phyloP scores from a whole-genome alignment of 2,329 filamentous ascomycete species.

The Corynespora cassiicola region DNA sequence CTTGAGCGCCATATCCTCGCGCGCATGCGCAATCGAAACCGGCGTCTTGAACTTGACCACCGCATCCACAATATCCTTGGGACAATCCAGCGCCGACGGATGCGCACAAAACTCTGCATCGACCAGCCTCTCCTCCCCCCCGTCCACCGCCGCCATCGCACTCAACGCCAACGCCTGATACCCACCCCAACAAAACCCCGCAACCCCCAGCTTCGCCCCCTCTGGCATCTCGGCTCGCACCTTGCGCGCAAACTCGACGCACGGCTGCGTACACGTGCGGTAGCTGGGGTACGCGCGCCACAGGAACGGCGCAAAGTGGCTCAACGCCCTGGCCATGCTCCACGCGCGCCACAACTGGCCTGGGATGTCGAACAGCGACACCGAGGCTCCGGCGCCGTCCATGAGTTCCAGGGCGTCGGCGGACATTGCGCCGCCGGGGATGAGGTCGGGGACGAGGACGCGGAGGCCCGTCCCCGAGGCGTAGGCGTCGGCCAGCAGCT shows the following conservation, averaged over 20 bases:
- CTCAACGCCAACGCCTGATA: constrained; percentile 15
- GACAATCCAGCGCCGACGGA: constrained; percentile 15
- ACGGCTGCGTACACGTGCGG: not conserved
- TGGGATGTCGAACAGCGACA: constrained; percentile 3
- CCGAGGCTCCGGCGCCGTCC: constrained; percentile 11
- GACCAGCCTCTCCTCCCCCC: constrained; percentile 9
- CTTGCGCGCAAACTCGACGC: constrained; percentile 13
- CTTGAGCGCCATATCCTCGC: constrained; percentile 20
- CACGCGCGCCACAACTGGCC: constrained; percentile 6
- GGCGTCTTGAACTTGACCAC: constrained; percentile 20
- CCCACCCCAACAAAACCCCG: constrained; percentile 34
- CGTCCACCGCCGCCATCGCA: constrained; percentile 9
- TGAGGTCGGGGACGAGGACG: constrained; percentile 31
- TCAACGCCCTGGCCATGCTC: constrained; percentile 3
- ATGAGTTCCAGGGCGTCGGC: constrained; percentile 12
- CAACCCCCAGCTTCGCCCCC: constrained; percentile 18
- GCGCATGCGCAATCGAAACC: constrained; percentile 23
- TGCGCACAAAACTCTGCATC: constrained; percentile 26
- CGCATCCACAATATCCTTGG: constrained; percentile 12
- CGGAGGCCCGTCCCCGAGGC: constrained; percentile 16
- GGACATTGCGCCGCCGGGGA: constrained; percentile 23
- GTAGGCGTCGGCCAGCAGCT: constrained; percentile 30
- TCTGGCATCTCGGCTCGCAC: constrained; percentile 9
- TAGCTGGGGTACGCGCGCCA: constrained; percentile 11
- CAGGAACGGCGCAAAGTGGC: constrained; percentile 16